Percentiles rank a stretch among this genome's conserved stretches.
Evolutionary conservation across 345 rosid genomes (phyloP).

Genomic region (Microcos paniculata): DNA sequence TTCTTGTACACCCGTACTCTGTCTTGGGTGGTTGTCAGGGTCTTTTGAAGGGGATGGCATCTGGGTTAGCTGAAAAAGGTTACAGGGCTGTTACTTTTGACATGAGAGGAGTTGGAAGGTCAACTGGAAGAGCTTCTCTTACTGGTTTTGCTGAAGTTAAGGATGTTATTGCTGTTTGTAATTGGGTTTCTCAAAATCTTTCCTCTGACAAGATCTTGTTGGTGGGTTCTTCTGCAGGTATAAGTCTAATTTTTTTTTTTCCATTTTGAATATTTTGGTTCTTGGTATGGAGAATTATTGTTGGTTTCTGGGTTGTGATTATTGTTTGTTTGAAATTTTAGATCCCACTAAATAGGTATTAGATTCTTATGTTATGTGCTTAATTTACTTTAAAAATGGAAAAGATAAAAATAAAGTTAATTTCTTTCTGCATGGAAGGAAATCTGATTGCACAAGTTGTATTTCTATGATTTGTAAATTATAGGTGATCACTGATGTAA

Average conservation of each 20-base stretch:
- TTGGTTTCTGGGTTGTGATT: slow-evolving; percentile 8
- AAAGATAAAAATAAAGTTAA: background rate
- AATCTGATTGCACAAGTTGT: background rate
- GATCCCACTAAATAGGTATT: slow-evolving; percentile 31
- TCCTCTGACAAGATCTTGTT: slow-evolving; percentile 62
- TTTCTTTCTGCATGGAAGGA: background rate
- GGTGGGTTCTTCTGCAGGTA: slow-evolving; percentile 94
- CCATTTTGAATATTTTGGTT: background rate
- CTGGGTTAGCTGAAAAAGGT: slow-evolving; percentile 60
- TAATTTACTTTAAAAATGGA: background rate
- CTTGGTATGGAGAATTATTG: background rate
- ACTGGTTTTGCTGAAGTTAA: slow-evolving; percentile 81
- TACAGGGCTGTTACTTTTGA: slow-evolving; percentile 77
- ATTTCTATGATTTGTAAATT: background rate
- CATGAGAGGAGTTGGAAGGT: slow-evolving; percentile 87
- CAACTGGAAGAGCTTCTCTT: slow-evolving; percentile 82
- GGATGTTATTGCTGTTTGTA: slow-evolving; percentile 83
- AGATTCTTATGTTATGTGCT: background rate
- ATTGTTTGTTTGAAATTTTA: slow-evolving; percentile 11
- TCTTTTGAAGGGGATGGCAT: slow-evolving; percentile 72
- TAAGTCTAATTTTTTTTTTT: background rate
- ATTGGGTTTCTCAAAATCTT: slow-evolving; percentile 57
- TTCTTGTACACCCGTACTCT: slow-evolving; percentile 89
- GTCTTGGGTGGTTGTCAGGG: slow-evolving; percentile 81
- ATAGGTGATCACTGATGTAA: background rate